Conservation (phyloP, 768 basidiomycete species). For the Strobilomyces dryophilus region DNA sequence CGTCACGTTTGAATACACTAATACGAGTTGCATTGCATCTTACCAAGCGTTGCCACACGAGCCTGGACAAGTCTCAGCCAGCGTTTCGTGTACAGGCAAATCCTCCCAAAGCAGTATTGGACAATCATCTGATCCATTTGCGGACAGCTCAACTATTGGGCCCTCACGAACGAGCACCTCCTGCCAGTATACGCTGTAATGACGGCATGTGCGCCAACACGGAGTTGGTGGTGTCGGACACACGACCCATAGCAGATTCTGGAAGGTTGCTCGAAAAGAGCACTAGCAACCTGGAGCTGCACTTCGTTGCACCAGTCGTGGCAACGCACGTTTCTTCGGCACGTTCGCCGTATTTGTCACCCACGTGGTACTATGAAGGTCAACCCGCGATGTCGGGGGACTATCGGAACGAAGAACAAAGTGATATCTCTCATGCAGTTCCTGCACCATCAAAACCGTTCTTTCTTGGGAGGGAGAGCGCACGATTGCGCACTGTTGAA, state of each 20-base stretch:
- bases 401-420: not conserved
- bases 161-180: conserved; percentile 11
- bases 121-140: conserved; percentile 17
- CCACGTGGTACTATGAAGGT: conserved; percentile 17
- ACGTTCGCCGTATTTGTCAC: conserved; percentile 7
- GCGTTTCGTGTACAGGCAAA: conserved; percentile 2
- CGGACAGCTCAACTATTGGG: conserved; percentile 3
- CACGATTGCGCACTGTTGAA: conserved; percentile 12
- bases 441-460: conserved; percentile 1
- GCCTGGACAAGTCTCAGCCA: not conserved
- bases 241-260: not conserved
- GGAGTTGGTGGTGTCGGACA: not conserved
- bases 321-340: not conserved
- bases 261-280: conserved; percentile 2
- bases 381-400: not conserved
- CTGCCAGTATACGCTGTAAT: not conserved
- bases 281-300: conserved; percentile 19
- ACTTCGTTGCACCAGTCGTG: conserved; percentile 11
- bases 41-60: not conserved
- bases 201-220: conserved; percentile 11
- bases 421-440: not conserved
- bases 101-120: conserved; percentile 8
- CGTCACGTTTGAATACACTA: not conserved
- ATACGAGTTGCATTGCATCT: not conserved
- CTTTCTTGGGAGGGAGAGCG: conserved; percentile 3